Conservation (phyloP, 2,329 filamentous ascomycete species). For the Colletotrichum simmondsii region DNA sequence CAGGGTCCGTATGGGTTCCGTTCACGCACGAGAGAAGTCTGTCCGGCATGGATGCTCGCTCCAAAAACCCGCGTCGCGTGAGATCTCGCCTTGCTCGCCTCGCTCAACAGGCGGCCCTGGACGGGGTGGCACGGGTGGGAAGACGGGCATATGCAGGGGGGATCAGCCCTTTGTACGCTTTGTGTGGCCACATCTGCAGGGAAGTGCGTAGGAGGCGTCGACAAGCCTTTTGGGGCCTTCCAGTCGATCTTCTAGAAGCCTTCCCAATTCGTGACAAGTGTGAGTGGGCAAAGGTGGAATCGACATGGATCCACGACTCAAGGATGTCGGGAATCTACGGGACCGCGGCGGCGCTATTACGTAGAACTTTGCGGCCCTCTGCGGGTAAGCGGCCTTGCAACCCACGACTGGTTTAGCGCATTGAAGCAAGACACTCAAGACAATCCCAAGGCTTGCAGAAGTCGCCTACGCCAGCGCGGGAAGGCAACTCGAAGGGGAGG, state of each 20-base stretch:
- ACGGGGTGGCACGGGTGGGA: neutral
- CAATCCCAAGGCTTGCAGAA: neutral
- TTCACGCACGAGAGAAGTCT: neutral
- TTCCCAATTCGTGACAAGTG: constrained; percentile 18
- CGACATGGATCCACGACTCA: constrained; percentile 19
- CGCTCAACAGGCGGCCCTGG: constrained; percentile 10
- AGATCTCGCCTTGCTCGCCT: constrained; percentile 22
- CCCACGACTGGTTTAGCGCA: constrained; percentile 17
- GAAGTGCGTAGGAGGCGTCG: constrained; percentile 22
- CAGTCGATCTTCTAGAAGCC: constrained; percentile 32
- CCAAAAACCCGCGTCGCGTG: neutral
- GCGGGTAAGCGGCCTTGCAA: constrained; percentile 8
- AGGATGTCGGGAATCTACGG: constrained; percentile 28
- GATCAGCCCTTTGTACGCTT: neutral
- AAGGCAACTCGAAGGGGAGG: neutral
- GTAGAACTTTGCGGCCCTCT: constrained; percentile 14
- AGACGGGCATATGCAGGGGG: constrained; percentile 4
- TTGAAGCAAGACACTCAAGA: neutral
- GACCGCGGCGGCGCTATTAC: constrained; percentile 24
- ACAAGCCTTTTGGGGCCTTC: constrained; percentile 15
- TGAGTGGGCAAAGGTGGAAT: neutral
- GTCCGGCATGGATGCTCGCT: constrained; percentile 7
- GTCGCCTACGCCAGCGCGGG: neutral
- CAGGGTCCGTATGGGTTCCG: neutral
- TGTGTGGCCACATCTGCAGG: neutral